phyloP scores from a whole-genome alignment of 2,329 filamentous ascomycete species.

The Penicillium janthinellum region DNA sequence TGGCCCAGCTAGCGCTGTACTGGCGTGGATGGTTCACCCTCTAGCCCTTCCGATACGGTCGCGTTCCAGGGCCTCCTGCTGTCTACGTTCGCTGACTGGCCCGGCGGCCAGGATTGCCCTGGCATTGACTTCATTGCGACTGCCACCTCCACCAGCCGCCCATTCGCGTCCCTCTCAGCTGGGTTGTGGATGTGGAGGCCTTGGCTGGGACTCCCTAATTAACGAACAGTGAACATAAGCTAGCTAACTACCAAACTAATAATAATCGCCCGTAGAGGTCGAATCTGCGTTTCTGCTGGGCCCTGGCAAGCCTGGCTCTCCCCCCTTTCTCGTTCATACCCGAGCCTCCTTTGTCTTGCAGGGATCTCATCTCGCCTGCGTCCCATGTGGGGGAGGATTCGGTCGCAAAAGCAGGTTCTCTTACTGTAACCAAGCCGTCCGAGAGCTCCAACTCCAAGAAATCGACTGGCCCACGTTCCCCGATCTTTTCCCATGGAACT shows the following conservation, averaged over 20 bases:
- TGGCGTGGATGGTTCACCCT: conserved; percentile 20
- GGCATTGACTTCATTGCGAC: conserved; percentile 26
- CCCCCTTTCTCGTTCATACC: conserved; percentile 2
- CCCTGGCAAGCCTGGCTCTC: conserved; percentile 1
- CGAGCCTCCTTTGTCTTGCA: conserved; percentile 27
- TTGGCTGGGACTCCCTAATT: conserved; percentile 12
- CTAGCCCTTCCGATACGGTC: conserved; percentile 29
- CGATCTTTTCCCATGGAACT: conserved; percentile 14
- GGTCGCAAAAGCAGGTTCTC: conserved; percentile 28
- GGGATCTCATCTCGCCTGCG: conserved; percentile 21
- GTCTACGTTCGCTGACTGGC: conserved; percentile 31
- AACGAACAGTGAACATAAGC: not conserved
- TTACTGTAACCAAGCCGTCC: not conserved
- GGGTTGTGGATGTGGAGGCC: conserved; percentile 12
- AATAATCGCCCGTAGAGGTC: not conserved
- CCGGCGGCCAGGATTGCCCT: conserved; percentile 28
- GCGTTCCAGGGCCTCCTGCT: conserved; percentile 31
- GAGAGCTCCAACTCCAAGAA: not conserved
- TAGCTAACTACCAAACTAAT: not conserved
- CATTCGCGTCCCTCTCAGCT: conserved; percentile 23
- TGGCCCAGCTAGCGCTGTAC: conserved; percentile 20
- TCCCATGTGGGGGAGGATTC: conserved; percentile 25
- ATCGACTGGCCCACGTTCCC: conserved; percentile 18
- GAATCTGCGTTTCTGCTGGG: not conserved
- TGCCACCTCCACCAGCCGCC: conserved; percentile 6